Percentiles rank a stretch among this genome's conserved stretches.
These are phyloP conservation scores for Debaryomycetaceae sp. DNA, from an alignment of 1,139 yeast species.

Conservation along the genomic window DNA sequence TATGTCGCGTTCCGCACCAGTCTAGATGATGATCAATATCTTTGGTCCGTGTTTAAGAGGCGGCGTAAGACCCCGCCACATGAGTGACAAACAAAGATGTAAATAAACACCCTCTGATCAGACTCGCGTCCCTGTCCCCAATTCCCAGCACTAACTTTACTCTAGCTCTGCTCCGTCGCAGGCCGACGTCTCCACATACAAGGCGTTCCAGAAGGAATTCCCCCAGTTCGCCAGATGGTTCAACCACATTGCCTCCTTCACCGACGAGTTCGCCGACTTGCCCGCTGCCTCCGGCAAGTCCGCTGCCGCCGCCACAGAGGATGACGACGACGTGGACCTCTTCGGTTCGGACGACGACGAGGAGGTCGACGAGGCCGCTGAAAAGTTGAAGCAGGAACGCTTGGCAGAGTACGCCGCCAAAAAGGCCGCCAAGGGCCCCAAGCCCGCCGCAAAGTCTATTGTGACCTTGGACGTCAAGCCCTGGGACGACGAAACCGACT, in stretches of 20 bases:
- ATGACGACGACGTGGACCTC: constrained; percentile 80
- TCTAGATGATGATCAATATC: constrained; percentile 53
- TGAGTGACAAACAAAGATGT: constrained; percentile 64
- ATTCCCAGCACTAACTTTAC: neutral
- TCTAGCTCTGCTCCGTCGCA: constrained; percentile 74
- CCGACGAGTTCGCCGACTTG: constrained; percentile 69
- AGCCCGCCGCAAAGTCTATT: constrained; percentile 96
- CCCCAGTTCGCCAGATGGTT: constrained; percentile 97
- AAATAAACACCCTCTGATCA: constrained; percentile 29
- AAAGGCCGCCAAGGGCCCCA: constrained; percentile 95
- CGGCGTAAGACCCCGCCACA: constrained; percentile 87
- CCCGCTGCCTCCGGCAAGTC: constrained; percentile 67
- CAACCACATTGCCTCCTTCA: constrained; percentile 91
- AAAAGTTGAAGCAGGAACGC: constrained; percentile 93
- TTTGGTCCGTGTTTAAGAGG: constrained; percentile 97
- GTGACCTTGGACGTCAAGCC: constrained; percentile 97
- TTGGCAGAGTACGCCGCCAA: constrained; percentile 94
- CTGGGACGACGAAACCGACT: constrained; percentile 98
- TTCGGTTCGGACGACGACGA: constrained; percentile 85
- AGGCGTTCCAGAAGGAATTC: constrained; percentile 88
- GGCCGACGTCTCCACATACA: constrained; percentile 91
- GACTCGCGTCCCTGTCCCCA: neutral
- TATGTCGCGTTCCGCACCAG: constrained; percentile 32
- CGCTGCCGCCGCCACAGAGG: constrained; percentile 47
- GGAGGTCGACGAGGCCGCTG: constrained; percentile 93